Evolutionary conservation across 371 early-diverging fungal species (phyloP).

Genomic region (Caulochytrium protostelioides): DNA sequence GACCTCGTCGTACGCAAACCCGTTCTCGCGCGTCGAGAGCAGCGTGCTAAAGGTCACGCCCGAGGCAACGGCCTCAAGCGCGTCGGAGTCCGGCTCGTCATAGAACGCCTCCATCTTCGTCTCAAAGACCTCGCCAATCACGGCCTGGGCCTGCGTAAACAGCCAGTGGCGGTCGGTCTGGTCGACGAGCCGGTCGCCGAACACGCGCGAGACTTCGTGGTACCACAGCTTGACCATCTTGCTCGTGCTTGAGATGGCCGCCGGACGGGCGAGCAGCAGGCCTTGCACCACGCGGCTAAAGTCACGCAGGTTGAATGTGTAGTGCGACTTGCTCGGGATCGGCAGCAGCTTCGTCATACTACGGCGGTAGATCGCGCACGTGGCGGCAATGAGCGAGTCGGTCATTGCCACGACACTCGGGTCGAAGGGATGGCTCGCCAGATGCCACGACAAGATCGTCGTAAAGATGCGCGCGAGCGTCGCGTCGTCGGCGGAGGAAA

Average conservation of each 20-base stretch:
- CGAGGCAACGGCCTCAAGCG: too few species aligned
- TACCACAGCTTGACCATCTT: slow-evolving; percentile 26
- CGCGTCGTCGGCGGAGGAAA: slow-evolving; percentile 20
- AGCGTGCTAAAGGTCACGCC: too few species aligned
- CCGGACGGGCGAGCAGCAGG: slow-evolving; percentile 14
- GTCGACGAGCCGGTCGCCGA: slow-evolving; percentile 28
- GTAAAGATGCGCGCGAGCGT: slow-evolving; percentile 21
- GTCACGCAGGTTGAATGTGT: slow-evolving; percentile 28
- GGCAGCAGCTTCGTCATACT: slow-evolving; percentile 23
- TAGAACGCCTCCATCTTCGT: background rate
- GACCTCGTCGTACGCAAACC: slow-evolving; percentile 20
- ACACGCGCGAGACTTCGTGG: slow-evolving; percentile 27
- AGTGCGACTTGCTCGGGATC: slow-evolving; percentile 27
- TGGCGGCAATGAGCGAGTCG: slow-evolving; percentile 16
- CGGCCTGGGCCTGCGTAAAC: slow-evolving; percentile 9
- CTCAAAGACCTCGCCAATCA: background rate
- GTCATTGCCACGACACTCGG: slow-evolving; percentile 8
- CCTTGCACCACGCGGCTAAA: slow-evolving; percentile 28
- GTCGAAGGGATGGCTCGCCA: slow-evolving; percentile 14
- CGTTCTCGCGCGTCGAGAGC: slow-evolving; percentile 12
- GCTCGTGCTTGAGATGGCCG: slow-evolving; percentile 7
- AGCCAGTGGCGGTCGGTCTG: slow-evolving; percentile 25
- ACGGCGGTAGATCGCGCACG: slow-evolving; percentile 18
- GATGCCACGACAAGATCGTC: slow-evolving; percentile 28
- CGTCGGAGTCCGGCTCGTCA: too few species aligned